Evolutionary conservation across 805 yeast genomes (phyloP), one percentile per base, ranked within the genome.

Genomic region (Candida maris): DNA sequence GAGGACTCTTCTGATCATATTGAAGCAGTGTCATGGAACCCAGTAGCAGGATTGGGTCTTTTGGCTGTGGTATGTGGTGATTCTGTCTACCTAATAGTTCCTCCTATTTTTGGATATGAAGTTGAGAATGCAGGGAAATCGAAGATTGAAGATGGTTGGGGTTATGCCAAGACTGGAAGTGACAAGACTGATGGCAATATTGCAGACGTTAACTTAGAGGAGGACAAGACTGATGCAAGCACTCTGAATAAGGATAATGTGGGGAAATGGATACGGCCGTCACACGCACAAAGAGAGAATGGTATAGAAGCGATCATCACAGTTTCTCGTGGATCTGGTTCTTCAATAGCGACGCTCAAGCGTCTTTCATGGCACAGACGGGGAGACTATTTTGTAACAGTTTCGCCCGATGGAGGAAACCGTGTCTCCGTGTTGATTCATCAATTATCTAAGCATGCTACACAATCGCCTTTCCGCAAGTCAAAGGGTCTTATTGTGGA

Each of bases 341-440:
- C 57, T 13, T 70, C 83, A 44, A 60, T 66, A 13, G 74, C 79
- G 44, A 73, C 85, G 1, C 77, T 91, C 44, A 88, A 86, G 63
- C 81, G 79, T 55, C 49, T 93, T 16, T 76, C 95, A 48, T 93
- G 98, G 98, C 98, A 93, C 62, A 75, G 96, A 61, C 84, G 85
- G 56, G 98, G 98, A 53, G 98, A 93, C 67, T 93, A 93, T 59
- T 85, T 93, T 52, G 95, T 91, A 46, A 81, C 95, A 4, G 95
- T 87, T n/a, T 80, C 95, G n/a, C 97, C 97, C 35, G 93, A 86
- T 35, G 83, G 87, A 34, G 86, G 85, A 37, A 80, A 87, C 56
- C 52, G 51, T 25, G 75, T 89, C 8, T 81, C 97, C 5, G 96
- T 93, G 27, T 70, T 93, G 43, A 87, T 93, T 46, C 98, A 93